Conservation (phyloP, 805 yeast genomes). For the Debaryomyces maramus region DNA sequence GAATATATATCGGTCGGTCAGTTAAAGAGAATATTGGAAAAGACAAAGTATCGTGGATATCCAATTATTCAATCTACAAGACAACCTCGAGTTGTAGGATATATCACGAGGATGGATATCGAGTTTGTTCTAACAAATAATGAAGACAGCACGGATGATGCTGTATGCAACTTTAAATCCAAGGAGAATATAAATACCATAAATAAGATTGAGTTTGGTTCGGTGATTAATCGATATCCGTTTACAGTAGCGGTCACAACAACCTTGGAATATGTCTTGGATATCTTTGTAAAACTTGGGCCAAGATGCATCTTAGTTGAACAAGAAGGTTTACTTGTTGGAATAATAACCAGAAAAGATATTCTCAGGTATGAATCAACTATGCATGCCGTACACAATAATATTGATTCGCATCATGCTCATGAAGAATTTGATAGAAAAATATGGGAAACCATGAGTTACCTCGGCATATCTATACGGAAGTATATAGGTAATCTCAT, state of each 20-base stretch:
- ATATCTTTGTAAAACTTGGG: slow-evolving; percentile 75
- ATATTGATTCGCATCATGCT: slow-evolving; percentile 10
- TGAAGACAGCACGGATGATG: slow-evolving; percentile 14
- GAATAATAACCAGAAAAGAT: slow-evolving; percentile 85
- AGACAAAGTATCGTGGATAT: slow-evolving; percentile 45
- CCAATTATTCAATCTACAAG: slow-evolving; percentile 51
- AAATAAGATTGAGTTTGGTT: slow-evolving; percentile 15
- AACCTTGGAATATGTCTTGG: slow-evolving; percentile 60
- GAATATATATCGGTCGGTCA: slow-evolving; percentile 29
- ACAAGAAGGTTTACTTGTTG: slow-evolving; percentile 56
- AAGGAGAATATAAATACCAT: slow-evolving; percentile 3
- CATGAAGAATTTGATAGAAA: slow-evolving; percentile 28
- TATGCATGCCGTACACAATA: slow-evolving; percentile 22
- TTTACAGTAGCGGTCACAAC: slow-evolving; percentile 54
- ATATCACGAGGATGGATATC: slow-evolving; percentile 44
- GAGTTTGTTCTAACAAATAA: slow-evolving; percentile 23
- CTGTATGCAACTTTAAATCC: slow-evolving; percentile 12
- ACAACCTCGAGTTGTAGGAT: slow-evolving; percentile 46
- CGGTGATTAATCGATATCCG: slow-evolving; percentile 55
- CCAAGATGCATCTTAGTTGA: slow-evolving; percentile 73
- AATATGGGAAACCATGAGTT: slow-evolving; percentile 36
- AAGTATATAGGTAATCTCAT: slow-evolving; percentile 30
- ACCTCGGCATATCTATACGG: slow-evolving; percentile 16
- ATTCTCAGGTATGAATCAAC: slow-evolving; percentile 61
- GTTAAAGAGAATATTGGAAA: slow-evolving; percentile 31